Evolutionary conservation across 768 basidiomycete genomes (phyloP), one percentile per base, ranked within the genome.

Genomic region (Termitomyces sp.): DNA sequence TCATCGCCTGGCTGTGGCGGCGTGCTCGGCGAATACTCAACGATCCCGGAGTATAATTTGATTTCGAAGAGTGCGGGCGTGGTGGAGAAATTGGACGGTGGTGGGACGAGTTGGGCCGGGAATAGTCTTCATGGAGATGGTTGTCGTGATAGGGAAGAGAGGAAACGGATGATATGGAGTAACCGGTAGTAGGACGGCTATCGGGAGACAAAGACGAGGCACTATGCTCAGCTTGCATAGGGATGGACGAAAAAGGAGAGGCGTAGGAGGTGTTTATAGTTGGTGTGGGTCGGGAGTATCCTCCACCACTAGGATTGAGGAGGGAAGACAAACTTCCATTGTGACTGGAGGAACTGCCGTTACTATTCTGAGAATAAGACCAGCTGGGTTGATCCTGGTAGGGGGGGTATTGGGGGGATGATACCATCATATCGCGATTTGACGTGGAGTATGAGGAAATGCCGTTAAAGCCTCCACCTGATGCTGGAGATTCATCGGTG

Each of bases 1-100:
- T 89, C 79, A 93, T 86, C 0, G 90, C 91, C 69, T 93, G 91
- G 68, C 87, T 90, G 70, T 92, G 91, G 56, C 91, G 82, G 43
- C 91, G 81, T 44, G 81, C 80, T 31, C 91, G 81, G 27, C 89
- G 83, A 35, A 92, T 81, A 68, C 87, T 85, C 53, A 90, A 71
- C 16, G 86, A 82, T 23, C 73, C 76, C 6, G 77, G 69, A 40
- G 73, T 74, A 58, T 78, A 80, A 62, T 77, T 81, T 31, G 81
- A 81, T 63, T 86, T 86, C 44, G 87, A 87, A 1, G 65, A 66
- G 29, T 79, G 80, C 1, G 89, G 88, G 3, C 90, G 85, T 27
- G 82, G 75, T 16, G 84, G 81, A 21, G 86, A 82, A 53, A 86
- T 86, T 10, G 89, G 86, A 25, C 85, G 81, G 65, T 89, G 89